Evolutionary conservation across 176 grass and related monocot species (phyloP).

Genomic region (Areca catechu): DNA sequence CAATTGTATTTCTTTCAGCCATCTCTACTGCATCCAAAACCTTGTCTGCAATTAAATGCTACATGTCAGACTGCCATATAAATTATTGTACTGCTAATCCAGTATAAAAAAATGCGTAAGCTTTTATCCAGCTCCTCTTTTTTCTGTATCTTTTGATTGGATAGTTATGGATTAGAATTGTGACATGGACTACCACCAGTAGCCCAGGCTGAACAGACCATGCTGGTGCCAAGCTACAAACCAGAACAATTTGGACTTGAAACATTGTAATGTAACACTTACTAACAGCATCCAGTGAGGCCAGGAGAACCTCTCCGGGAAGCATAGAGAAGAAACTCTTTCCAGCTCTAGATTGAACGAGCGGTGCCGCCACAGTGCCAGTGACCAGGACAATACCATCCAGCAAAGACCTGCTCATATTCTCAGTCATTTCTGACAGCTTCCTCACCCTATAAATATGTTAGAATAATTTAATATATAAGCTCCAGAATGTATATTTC

Average conservation of each 20-base stretch:
- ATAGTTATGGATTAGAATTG: too few relatives aligned
- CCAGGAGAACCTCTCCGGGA: conserved; percentile 76
- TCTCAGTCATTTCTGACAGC: conserved; percentile 89
- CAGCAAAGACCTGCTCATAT: conserved; percentile 72
- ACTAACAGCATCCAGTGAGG: conserved; percentile 86
- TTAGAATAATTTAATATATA: too few relatives aligned
- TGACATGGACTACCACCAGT: too few relatives aligned
- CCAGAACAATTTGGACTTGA: neutral
- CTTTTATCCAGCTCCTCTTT: too few relatives aligned
- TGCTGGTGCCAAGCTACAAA: too few relatives aligned
- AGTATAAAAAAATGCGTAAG: too few relatives aligned
- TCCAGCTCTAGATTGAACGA: conserved; percentile 63
- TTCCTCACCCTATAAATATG: conserved; percentile 51
- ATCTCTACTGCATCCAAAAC: conserved; percentile 78
- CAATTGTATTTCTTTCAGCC: conserved; percentile 65
- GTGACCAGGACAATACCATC: conserved; percentile 57
- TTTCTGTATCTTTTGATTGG: too few relatives aligned
- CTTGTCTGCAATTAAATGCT: conserved; percentile 43
- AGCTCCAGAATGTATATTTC: too few relatives aligned
- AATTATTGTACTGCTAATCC: too few relatives aligned
- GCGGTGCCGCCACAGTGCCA: conserved; percentile 52
- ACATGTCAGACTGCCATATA: too few relatives aligned
- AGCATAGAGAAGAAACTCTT: conserved; percentile 37
- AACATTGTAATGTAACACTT: conserved; percentile 12
- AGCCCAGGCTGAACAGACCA: too few relatives aligned